phyloP scores from a whole-genome alignment of 176 grass and related monocot genomes.

The Oryza australiensis region DNA sequence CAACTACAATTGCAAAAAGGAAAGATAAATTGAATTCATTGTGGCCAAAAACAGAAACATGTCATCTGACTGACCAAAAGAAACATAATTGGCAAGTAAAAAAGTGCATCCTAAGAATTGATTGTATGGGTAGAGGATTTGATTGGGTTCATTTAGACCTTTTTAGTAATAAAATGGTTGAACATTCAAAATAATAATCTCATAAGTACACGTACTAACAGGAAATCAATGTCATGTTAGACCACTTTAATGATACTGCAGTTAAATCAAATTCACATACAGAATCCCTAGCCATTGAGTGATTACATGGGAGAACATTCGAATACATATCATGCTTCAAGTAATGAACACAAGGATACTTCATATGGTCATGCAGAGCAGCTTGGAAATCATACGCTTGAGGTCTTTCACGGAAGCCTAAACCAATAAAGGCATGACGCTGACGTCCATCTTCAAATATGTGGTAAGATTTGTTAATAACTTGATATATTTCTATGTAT shows the following conservation, averaged over 20 bases:
- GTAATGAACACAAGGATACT: constrained; percentile 67
- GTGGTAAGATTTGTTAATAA: constrained; percentile 14
- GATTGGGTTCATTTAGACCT: constrained; percentile 9
- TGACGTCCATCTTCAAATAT: constrained; percentile 69
- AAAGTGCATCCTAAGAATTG: constrained; percentile 12
- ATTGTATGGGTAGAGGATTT: not conserved
- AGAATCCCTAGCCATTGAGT: not conserved
- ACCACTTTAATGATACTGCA: not conserved
- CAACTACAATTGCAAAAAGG: not conserved
- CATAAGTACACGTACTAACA: not conserved
- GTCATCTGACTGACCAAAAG: not conserved
- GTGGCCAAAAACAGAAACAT: not conserved
- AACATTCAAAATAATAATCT: not conserved
- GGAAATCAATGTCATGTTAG: constrained; percentile 2
- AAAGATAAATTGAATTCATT: constrained; percentile 1
- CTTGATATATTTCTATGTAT: constrained; percentile 17
- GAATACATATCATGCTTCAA: constrained; percentile 15
- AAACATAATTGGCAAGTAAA: constrained; percentile 5
- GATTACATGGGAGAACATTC: constrained; percentile 8
- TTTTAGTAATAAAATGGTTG: not conserved
- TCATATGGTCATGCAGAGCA: constrained; percentile 98
- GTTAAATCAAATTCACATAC: not conserved
- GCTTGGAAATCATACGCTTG: constrained; percentile 99
- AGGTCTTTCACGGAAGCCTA: constrained; percentile 97
- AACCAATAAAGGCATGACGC: constrained; percentile 92